Conservation (phyloP, 2,329 filamentous ascomycete species). For the Helotiales sp. region DNA sequence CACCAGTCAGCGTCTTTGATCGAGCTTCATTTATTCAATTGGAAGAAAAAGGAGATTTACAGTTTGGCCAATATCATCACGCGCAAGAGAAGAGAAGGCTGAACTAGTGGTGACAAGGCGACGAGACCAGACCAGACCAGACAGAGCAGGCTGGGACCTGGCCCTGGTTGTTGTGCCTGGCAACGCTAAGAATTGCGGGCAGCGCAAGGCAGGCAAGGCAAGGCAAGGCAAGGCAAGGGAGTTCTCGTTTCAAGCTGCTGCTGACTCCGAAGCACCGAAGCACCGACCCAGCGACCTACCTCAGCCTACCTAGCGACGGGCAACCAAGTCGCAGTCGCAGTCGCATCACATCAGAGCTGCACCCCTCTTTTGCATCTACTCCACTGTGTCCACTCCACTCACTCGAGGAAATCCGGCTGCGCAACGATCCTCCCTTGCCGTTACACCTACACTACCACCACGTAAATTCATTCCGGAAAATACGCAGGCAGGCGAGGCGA, state of each 20-base stretch:
- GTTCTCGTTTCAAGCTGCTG: too few species aligned
- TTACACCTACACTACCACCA: not conserved
- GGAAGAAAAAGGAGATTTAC: not conserved
- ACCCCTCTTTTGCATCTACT: not conserved
- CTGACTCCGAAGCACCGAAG: too few species aligned
- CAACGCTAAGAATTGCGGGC: too few species aligned
- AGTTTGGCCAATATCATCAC: not conserved
- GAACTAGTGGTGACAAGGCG: not conserved
- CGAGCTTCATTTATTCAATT: constrained; percentile 5
- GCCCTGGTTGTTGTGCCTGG: not conserved
- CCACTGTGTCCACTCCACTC: not conserved
- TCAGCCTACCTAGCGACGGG: not conserved
- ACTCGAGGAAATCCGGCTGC: not conserved
- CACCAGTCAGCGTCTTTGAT: not conserved
- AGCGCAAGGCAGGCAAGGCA: not conserved
- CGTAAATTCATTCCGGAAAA: not conserved
- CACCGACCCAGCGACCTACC: too few species aligned
- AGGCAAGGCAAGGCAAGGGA: too few species aligned
- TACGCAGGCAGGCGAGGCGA: not conserved
- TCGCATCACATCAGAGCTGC: not conserved
- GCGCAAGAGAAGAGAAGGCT: not conserved
- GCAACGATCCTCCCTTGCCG: constrained; percentile 3
- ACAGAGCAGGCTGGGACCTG: not conserved
- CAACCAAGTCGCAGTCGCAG: constrained; percentile 1
- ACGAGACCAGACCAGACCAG: not conserved